Evolutionary conservation across 148 eudicot species (phyloP), one percentile per base, ranked within the genome.

Genomic region (Talinum fruticosum): DNA sequence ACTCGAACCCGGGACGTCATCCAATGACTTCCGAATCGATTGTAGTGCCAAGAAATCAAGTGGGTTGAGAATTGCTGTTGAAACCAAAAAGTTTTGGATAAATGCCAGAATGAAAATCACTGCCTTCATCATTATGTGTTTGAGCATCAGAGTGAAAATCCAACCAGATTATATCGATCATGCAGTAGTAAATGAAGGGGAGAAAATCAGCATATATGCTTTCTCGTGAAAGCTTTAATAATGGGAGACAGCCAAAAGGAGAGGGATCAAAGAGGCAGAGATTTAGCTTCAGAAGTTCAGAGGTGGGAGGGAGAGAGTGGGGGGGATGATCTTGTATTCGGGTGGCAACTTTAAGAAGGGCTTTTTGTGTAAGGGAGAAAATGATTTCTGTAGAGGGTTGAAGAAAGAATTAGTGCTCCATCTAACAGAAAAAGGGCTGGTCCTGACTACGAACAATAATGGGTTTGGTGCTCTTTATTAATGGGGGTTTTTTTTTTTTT

Each of bases 21-120:
- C 59, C 2, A 94, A 78, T 8, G 93, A 74, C 61, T 86, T 89
- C 1, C 88, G 81, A 13, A 94, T 85, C 0, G 93, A 84, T 79
- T 94, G 98, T 0, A 94, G 77, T 3, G 98, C 93, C 1, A 92
- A 75, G 76, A 94, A 94, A 83, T 94, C 98, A 13, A 84, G 49
- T 0, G 98, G 98, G 78, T 90, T 88, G 2, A 94, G 78, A 1
- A 94, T 80, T 0, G 95, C 89, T 0, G n/a, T 2, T 5, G 85
- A 34, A 28, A 62, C 4, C 6, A 62, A 14, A 0, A 28, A 28
- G 33, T 10, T 24, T 0, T 62, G 66, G 3, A 62, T 24, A 10
- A 62, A 62, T 10, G 18, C 29, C 28, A 62, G 10, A 3, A 10
- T 8, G 66, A 62, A 26, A 28, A 28, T 28, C 32, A n/a, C 1